A percentile compares a stretch with the other conserved stretches of the same genome.
These are phyloP conservation scores for Nymphaea colorata DNA, from an alignment of 164 flowering plant species.

Conservation along the genomic window DNA sequence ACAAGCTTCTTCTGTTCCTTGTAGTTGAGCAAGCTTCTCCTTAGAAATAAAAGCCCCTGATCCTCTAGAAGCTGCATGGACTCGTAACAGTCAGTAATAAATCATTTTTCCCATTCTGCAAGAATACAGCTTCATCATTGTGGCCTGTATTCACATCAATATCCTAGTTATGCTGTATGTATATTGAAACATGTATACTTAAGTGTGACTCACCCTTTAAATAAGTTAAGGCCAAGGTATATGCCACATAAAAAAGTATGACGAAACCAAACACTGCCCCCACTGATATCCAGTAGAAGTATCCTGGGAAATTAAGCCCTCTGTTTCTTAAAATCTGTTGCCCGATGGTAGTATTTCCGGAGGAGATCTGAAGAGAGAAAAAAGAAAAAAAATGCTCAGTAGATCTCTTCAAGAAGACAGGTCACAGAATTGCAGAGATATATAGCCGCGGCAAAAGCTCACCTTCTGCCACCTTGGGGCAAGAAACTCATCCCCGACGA, in stretches of 20 bases:
- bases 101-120: too few relatives aligned
- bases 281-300: constrained; percentile 45
- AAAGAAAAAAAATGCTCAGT: not conserved
- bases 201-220: constrained; percentile 21
- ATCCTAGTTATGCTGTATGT: too few relatives aligned
- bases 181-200: too few relatives aligned
- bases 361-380: constrained; percentile 12
- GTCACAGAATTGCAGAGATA: not conserved
- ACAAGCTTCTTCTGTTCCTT: constrained; percentile 7
- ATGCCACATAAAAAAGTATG: constrained; percentile 29
- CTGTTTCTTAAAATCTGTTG: constrained; percentile 8
- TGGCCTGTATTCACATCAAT: too few relatives aligned
- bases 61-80: constrained; percentile 19
- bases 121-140: too few relatives aligned
- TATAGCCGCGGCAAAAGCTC: not conserved
- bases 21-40: constrained; percentile 21
- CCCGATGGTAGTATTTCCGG: constrained; percentile 23
- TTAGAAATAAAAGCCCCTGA: constrained; percentile 26
- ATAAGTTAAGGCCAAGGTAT: constrained; percentile 31
- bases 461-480: constrained; percentile 52
- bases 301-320: constrained; percentile 22
- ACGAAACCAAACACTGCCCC: constrained; percentile 34
- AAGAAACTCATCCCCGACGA: constrained; percentile 36
- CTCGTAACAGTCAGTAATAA: too few relatives aligned
- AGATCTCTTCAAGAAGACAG: not conserved